These are phyloP conservation scores for Cladosporium sphaerospermum DNA, from an alignment of 2,329 filamentous ascomycete genomes.

Conservation along the genomic window DNA sequence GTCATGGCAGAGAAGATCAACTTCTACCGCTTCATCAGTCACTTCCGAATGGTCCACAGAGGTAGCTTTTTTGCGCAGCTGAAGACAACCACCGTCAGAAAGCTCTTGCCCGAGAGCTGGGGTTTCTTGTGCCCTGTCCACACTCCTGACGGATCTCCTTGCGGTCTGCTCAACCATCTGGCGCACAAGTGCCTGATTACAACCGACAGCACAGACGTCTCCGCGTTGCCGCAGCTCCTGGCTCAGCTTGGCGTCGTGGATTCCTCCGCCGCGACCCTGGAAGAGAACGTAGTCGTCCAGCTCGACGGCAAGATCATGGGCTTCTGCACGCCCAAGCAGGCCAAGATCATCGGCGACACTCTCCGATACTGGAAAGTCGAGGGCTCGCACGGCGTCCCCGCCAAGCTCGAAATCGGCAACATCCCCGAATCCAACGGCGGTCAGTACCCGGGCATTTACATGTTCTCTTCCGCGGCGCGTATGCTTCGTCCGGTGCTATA, in stretches of 20 bases:
- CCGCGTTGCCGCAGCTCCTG: conserved; percentile 65
- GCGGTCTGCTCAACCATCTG: conserved; percentile 89
- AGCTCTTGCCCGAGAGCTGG: conserved; percentile 93
- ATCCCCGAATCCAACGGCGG: conserved; percentile 82
- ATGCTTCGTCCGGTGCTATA: conserved; percentile 94
- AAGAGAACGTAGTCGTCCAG: conserved; percentile 82
- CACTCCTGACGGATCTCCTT: conserved; percentile 92
- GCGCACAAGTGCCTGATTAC: conserved; percentile 90
- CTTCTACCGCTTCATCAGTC: conserved; percentile 95
- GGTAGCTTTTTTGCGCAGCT: conserved; percentile 97
- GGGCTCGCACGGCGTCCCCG: conserved; percentile 70
- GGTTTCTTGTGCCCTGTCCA: conserved; percentile 96
- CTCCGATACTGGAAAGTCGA: conserved; percentile 94
- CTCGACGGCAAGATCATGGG: conserved; percentile 85
- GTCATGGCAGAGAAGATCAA: conserved; percentile 99
- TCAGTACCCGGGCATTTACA: conserved; percentile 94
- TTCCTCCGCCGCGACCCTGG: conserved; percentile 68
- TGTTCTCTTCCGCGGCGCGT: conserved; percentile 76
- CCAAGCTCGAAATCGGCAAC: conserved; percentile 84
- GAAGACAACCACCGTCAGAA: conserved; percentile 94
- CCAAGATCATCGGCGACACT: conserved; percentile 74
- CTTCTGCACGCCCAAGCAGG: conserved; percentile 81
- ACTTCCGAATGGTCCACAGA: conserved; percentile 98
- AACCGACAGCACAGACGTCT: conserved; percentile 68
- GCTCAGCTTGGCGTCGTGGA: conserved; percentile 72